Percentiles rank a stretch among this genome's conserved stretches.
Evolutionary conservation across 1,284 basidiomycete genomes (phyloP).

Genomic region (Heliocybe sulcata): DNA sequence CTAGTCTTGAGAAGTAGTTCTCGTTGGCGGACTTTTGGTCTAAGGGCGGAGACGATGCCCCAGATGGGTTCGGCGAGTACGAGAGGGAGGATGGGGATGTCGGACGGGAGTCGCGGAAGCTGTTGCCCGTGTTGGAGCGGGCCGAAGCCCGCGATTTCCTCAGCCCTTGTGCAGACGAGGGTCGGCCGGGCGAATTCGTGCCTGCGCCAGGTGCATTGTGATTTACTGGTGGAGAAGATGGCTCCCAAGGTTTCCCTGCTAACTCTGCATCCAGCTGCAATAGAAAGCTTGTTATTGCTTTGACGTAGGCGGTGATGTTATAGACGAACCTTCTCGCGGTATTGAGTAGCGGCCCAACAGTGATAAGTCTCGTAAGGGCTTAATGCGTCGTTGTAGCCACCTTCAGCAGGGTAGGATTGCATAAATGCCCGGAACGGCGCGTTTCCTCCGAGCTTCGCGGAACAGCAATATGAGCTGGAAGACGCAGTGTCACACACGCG

Average conservation of each 20-base stretch:
- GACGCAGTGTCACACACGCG: conserved; percentile 8
- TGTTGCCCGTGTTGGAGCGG: conserved; percentile 38
- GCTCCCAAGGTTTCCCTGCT: conserved; percentile 65
- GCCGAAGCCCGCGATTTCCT: conserved; percentile 68
- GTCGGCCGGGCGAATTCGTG: conserved; percentile 39
- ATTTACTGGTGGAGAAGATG: conserved; percentile 52
- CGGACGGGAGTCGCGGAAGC: conserved; percentile 38
- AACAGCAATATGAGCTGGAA: conserved; percentile 9
- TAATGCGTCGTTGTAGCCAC: conserved; percentile 69
- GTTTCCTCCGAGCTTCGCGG: conserved; percentile 74
- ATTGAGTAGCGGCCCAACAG: conserved; percentile 88
- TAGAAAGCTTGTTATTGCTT: background rate
- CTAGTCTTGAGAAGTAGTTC: conserved; percentile 66
- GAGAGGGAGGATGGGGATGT: conserved; percentile 46
- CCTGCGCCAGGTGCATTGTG: conserved; percentile 23
- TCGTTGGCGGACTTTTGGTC: conserved; percentile 75
- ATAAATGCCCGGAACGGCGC: conserved; percentile 75
- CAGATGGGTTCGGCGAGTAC: conserved; percentile 31
- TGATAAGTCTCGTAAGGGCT: conserved; percentile 80
- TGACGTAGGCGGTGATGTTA: background rate
- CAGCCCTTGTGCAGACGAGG: conserved; percentile 64
- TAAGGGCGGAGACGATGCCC: conserved; percentile 20
- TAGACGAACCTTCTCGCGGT: conserved; percentile 74
- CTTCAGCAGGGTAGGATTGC: conserved; percentile 66
- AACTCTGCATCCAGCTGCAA: conserved; percentile 62